Conservation (phyloP, 2,329 filamentous ascomycete species). For the Fusarium denticulatum region DNA sequence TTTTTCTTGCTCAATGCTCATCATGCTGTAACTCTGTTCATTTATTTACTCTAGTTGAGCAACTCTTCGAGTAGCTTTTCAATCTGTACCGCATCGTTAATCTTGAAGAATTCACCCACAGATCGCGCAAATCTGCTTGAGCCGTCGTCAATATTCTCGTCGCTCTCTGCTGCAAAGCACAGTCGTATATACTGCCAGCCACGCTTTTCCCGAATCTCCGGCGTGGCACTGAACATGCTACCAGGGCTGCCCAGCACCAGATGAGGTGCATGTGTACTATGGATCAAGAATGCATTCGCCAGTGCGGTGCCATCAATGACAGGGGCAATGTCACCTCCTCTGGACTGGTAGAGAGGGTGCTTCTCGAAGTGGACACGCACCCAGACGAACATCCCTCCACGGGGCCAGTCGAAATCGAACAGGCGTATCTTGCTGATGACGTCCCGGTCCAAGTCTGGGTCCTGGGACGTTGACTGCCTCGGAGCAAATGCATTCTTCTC, state of each 20-base stretch:
- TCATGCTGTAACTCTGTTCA: background rate
- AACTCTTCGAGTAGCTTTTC: conserved; percentile 66
- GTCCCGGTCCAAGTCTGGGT: conserved; percentile 72
- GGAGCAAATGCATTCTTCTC: conserved; percentile 74
- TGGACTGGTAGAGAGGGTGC: conserved; percentile 72
- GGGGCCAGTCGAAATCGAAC: conserved; percentile 81
- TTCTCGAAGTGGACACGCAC: conserved; percentile 74
- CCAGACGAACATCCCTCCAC: conserved; percentile 95
- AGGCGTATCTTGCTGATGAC: conserved; percentile 79
- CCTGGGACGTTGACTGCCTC: conserved; percentile 66
- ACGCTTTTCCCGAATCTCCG: conserved; percentile 63
- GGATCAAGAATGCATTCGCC: conserved; percentile 74
- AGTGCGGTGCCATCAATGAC: conserved; percentile 66
- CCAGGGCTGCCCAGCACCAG: conserved; percentile 78
- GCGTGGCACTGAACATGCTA: conserved; percentile 75
- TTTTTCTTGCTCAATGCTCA: background rate
- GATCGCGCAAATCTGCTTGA: conserved; percentile 74
- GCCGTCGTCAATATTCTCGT: conserved; percentile 71
- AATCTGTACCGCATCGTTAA: conserved; percentile 73
- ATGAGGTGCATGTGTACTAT: conserved; percentile 74
- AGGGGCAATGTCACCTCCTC: conserved; percentile 42
- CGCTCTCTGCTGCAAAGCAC: conserved; percentile 87
- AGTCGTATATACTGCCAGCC: conserved; percentile 80
- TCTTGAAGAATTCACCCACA: conserved; percentile 78
- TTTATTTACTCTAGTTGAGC: conserved; percentile 7